A percentile compares a stretch with the other conserved stretches of the same genome.
These are phyloP conservation scores for Penicillium janthinellum DNA, from an alignment of 2,329 filamentous ascomycete genomes.

Conservation along the genomic window DNA sequence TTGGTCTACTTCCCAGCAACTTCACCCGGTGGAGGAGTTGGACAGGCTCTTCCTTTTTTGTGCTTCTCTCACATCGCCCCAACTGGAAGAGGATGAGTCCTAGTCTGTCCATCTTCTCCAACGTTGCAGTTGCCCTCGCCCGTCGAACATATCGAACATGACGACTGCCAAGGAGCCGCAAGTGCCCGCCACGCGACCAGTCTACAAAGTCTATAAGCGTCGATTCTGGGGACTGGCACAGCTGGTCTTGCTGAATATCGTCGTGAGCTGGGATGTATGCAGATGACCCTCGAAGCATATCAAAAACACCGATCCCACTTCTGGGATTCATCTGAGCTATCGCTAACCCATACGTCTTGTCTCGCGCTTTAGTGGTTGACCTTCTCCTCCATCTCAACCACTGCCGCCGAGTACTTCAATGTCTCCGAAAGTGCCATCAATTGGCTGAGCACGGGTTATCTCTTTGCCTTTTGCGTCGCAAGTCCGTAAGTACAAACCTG, in stretches of 20 bases:
- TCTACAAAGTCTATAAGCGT: conserved; percentile 71
- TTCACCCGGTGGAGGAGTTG: neutral
- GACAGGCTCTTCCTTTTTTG: neutral
- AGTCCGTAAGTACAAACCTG: conserved; percentile 58
- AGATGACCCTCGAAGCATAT: neutral
- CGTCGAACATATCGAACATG: conserved; percentile 2
- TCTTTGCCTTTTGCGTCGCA: conserved; percentile 77
- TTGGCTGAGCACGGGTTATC: conserved; percentile 86
- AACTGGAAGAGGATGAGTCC: neutral
- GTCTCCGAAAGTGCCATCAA: conserved; percentile 79
- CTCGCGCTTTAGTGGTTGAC: conserved; percentile 73
- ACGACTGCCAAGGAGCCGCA: conserved; percentile 13
- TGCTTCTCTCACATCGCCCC: neutral
- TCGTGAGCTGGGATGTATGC: conserved; percentile 92
- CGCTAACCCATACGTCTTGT: neutral
- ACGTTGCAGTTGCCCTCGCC: conserved; percentile 2
- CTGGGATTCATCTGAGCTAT: neutral
- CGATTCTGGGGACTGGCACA: conserved; percentile 86
- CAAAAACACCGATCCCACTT: neutral
- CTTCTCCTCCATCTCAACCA: conserved; percentile 78
- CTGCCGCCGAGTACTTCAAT: conserved; percentile 72
- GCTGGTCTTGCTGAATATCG: conserved; percentile 83
- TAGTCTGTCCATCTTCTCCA: neutral
- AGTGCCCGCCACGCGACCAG: conserved; percentile 24
- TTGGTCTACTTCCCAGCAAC: neutral